Conservation (phyloP, 1,284 basidiomycete species). For the Ganoderma lingzhi region DNA sequence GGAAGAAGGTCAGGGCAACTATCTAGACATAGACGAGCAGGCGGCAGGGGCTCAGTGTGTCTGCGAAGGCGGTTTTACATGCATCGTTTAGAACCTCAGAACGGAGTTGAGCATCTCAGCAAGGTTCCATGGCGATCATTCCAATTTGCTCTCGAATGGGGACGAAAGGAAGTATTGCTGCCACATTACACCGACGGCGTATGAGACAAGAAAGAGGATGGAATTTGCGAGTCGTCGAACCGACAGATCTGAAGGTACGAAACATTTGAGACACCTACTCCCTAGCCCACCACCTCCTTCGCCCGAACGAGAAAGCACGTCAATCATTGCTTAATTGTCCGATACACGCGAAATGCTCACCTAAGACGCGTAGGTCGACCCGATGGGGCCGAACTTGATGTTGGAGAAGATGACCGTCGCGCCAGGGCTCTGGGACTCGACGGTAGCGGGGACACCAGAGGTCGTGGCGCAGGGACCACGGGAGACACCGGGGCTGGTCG, state of each 20-base stretch:
- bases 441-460: slow-evolving; percentile 54
- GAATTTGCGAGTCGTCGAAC: background rate
- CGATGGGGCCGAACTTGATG: slow-evolving; percentile 63
- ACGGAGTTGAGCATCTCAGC: no score
- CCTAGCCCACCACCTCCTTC: background rate
- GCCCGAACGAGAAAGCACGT: background rate
- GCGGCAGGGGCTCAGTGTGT: no score
- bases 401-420: slow-evolving; percentile 62
- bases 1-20: no score
- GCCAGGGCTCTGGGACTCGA: slow-evolving; percentile 51
- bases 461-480: slow-evolving; percentile 61
- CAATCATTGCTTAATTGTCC: background rate
- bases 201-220: background rate
- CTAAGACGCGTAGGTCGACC: slow-evolving; percentile 49
- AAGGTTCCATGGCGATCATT: no score
- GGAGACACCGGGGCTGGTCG: slow-evolving; percentile 54
- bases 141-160: background rate
- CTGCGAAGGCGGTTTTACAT: no score
- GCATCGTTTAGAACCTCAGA: no score
- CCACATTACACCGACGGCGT: background rate
- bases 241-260: background rate
- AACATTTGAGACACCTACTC: background rate
- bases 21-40: no score
- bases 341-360: slow-evolving; percentile 15
- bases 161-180: background rate